Percentiles rank a stretch among this genome's conserved stretches.
These are phyloP conservation scores for Elaeagnus macrophylla DNA, from an alignment of 306 rosid genomes.

Conservation along the genomic window DNA sequence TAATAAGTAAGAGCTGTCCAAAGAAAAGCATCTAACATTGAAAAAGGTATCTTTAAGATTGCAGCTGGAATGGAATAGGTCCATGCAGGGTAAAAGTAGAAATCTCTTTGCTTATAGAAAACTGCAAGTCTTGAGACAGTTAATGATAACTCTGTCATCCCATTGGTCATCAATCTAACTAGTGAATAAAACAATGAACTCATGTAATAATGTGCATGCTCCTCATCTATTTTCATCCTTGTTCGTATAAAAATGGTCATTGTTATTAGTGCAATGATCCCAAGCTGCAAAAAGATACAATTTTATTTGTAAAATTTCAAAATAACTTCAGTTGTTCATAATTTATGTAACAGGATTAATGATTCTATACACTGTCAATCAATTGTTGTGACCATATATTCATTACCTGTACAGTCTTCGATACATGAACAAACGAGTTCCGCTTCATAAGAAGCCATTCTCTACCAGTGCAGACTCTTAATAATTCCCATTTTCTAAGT, in stretches of 20 bases:
- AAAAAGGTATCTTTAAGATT: conserved; percentile 43
- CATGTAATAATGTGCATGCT: conserved; percentile 29
- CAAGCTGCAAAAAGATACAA: conserved; percentile 29
- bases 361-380: too few relatives aligned
- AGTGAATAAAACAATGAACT: conserved; percentile 48
- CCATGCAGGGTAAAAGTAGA: conserved; percentile 49
- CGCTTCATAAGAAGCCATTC: conserved; percentile 53
- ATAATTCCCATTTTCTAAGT: conserved; percentile 34
- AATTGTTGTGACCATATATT: neutral
- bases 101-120: conserved; percentile 48
- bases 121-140: conserved; percentile 44
- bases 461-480: conserved; percentile 37
- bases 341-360: too few relatives aligned
- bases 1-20: conserved; percentile 50
- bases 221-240: conserved; percentile 31
- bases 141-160: conserved; percentile 37
- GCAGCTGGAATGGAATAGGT: conserved; percentile 44
- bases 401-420: conserved; percentile 53
- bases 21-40: conserved; percentile 43
- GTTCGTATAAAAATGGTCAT: conserved; percentile 51
- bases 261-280: conserved; percentile 33
- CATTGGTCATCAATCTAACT: conserved; percentile 30
- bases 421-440: conserved; percentile 35
- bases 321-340: neutral
- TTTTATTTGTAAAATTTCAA: neutral